Conservation (phyloP, 768 basidiomycete species). For the Suillus plorans region DNA sequence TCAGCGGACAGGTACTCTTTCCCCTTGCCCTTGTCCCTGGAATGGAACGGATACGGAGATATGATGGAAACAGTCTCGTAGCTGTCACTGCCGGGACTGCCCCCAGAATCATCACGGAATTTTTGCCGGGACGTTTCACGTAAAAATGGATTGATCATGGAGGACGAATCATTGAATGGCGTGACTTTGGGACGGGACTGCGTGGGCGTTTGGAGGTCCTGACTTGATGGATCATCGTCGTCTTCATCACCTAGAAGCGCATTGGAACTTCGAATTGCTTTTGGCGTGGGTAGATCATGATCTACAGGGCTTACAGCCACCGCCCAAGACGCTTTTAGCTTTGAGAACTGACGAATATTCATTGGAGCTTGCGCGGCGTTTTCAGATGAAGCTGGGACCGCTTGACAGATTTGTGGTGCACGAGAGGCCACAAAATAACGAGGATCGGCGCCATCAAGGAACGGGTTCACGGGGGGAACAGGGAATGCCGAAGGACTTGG, state of each 20-base stretch:
- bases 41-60: background rate
- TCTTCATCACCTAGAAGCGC: background rate
- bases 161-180: background rate
- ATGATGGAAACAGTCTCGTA: background rate
- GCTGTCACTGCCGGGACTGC: constrained; percentile 4
- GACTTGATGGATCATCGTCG: background rate
- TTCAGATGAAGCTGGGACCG: background rate
- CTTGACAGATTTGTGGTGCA: background rate
- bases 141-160: constrained; percentile 4
- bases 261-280: background rate
- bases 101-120: background rate
- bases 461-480: constrained; percentile 1
- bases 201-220: constrained; percentile 3
- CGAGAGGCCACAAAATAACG: background rate
- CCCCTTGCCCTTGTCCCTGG: background rate
- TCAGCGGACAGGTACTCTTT: background rate
- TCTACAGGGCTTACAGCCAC: constrained; percentile 5
- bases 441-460: background rate
- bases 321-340: constrained; percentile 8
- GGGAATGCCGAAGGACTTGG: constrained; percentile 11
- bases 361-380: background rate
- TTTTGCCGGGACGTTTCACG: background rate
- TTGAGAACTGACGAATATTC: background rate
- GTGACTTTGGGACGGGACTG: background rate
- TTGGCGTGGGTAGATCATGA: background rate